Evolutionary conservation across 768 basidiomycete species (phyloP).

Genomic region (Calocybe cyanea): DNA sequence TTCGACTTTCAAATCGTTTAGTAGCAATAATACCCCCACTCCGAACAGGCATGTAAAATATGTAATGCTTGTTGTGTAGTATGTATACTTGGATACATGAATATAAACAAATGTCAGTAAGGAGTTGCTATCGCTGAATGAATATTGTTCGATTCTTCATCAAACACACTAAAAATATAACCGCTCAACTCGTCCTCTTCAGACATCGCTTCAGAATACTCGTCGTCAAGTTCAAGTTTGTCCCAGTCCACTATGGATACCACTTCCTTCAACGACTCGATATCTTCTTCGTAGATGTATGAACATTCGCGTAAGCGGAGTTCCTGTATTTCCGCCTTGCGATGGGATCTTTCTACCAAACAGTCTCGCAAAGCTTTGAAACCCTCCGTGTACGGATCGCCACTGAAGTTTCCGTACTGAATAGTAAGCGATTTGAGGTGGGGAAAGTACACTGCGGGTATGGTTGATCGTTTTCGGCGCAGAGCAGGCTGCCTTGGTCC

Average conservation of each 20-base stretch:
- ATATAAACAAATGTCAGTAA: too few relatives aligned
- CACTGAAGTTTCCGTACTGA: slow-evolving; percentile 21
- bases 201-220: slow-evolving; percentile 8
- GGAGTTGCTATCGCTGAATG: background rate
- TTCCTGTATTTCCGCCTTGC: slow-evolving; percentile 24
- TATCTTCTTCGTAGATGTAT: slow-evolving; percentile 15
- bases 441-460: slow-evolving; percentile 23
- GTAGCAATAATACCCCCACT: too few relatives aligned
- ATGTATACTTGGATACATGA: too few relatives aligned
- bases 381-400: background rate
- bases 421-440: slow-evolving; percentile 21
- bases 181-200: slow-evolving; percentile 15
- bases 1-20: too few relatives aligned
- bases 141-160: slow-evolving; percentile 10
- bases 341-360: slow-evolving; percentile 29
- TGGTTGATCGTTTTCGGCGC: slow-evolving; percentile 9
- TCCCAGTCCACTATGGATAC: slow-evolving; percentile 34
- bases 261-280: slow-evolving; percentile 23
- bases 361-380: slow-evolving; percentile 9
- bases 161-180: slow-evolving; percentile 9
- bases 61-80: too few relatives aligned
- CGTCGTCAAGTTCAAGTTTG: slow-evolving; percentile 20
- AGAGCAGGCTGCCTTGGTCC: slow-evolving; percentile 11
- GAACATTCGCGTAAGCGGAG: slow-evolving; percentile 26
- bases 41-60: too few relatives aligned